A percentile compares a stretch with the other conserved stretches of the same genome.
Conservation (phyloP, 1,284 basidiomycete genomes). For the Cutaneotrichosporon daszewskae region DNA sequence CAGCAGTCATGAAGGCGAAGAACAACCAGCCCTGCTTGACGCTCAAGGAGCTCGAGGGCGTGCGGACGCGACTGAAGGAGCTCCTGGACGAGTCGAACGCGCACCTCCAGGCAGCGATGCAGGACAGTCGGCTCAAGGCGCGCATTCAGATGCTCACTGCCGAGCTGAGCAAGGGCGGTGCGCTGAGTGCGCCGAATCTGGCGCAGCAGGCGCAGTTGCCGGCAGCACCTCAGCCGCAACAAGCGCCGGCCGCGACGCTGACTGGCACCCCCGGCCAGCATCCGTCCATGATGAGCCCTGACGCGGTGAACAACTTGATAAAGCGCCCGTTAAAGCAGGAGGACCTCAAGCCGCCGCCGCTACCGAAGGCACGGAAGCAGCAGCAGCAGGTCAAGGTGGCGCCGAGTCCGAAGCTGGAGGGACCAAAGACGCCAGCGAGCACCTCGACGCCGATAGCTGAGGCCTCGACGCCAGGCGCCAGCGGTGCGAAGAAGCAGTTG, state of each 20-base stretch:
- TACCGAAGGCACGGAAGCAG: slow-evolving; percentile 9
- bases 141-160: slow-evolving; percentile 13
- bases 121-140: slow-evolving; percentile 7
- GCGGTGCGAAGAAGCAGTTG: neutral
- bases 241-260: neutral
- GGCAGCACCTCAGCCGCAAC: neutral
- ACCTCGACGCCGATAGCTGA: slow-evolving; percentile 6
- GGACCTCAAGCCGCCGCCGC: slow-evolving; percentile 18
- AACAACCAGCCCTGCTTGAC: slow-evolving; percentile 11
- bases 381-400: slow-evolving; percentile 6
- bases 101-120: slow-evolving; percentile 12
- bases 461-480: slow-evolving; percentile 1
- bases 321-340: slow-evolving; percentile 21
- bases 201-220: neutral
- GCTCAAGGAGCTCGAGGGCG: slow-evolving; percentile 16
- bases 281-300: slow-evolving; percentile 14
- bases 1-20: slow-evolving; percentile 12
- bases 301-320: slow-evolving; percentile 19
- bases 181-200: neutral
- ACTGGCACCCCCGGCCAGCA: slow-evolving; percentile 12
- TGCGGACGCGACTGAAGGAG: slow-evolving; percentile 8
- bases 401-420: slow-evolving; percentile 8
- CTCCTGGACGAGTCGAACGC: slow-evolving; percentile 7
- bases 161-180: slow-evolving; percentile 1
- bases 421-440: slow-evolving; percentile 9